Base-by-base conservation (phyloP, 257 asterid species). In the Nicotiana sylvestris region DNA sequence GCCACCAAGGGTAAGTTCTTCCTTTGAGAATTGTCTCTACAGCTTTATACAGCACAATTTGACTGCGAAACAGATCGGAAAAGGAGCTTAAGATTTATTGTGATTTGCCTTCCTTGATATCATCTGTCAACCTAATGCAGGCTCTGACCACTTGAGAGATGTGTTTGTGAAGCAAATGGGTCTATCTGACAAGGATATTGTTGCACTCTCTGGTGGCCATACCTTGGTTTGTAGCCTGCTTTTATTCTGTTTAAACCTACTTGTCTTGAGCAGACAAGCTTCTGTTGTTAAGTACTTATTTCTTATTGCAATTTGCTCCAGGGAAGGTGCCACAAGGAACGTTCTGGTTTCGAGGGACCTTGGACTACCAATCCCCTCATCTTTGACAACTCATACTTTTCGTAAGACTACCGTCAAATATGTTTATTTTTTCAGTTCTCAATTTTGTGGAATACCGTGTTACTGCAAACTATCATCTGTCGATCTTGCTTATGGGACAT, bases 291-390 rank as follows among this genome's bases (percentile, higher is more conserved):
- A 35, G 13, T 7, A 5, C 17, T 18, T 7, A 30, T 13, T 56
- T 57, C 43, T 76, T 58, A 5, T 18, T 58, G 64, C 4, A 5
- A 80, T 72, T 66, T 27, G 37, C 16, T 76, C 70, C 85, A 92
- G 97, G 98, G 97, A 80, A 90, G 95, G 81, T 91, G 95, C 89
- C 98, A 93, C 90, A 88, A 91, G 89, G 97, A 95, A 53, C 91
- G 97, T 17, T 95, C 97, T 16, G 98, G 98, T 70, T 93, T 88
- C 66, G 98, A 93, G 83, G 98, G 97, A 30, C 86, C 97, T 12
- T 94, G 97, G 98, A 94, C 98, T 9, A 4, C 84, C 4, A 95
- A 91, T 83, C 97, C 97, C 39, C 95, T 92, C 84, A 87, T 87
- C 81, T 95, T 95, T 17, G 98, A 95, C 66, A 95, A 93, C 77